A percentile compares a stretch with the other conserved stretches of the same genome.
Conservation (phyloP, 495 filamentous ascomycete species). For the Sabuloglossum arenarium region DNA sequence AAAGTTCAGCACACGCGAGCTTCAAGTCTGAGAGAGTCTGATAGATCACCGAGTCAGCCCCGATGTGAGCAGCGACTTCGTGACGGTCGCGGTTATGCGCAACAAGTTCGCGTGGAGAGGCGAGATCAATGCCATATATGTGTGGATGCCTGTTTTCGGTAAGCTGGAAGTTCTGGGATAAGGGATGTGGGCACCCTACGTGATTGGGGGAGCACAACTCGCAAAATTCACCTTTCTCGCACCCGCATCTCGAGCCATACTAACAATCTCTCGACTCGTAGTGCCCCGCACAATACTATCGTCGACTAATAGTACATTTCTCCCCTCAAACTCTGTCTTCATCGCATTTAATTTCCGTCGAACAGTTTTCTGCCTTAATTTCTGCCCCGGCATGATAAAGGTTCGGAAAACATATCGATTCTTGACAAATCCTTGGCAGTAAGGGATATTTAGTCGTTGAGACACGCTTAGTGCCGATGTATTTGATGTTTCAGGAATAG, state of each 20-base stretch:
- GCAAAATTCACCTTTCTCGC: conserved; percentile 84
- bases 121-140: conserved; percentile 82
- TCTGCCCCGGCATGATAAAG: conserved; percentile 87
- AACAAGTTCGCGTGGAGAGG: conserved; percentile 62
- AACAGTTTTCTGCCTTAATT: conserved; percentile 59
- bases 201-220: conserved; percentile 72
- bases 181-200: conserved; percentile 27
- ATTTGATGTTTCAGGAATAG: conserved; percentile 72
- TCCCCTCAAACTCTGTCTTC: conserved; percentile 65
- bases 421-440: conserved; percentile 76
- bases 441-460: conserved; percentile 54
- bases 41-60: conserved; percentile 82
- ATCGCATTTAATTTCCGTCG: conserved; percentile 67
- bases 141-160: conserved; percentile 29
- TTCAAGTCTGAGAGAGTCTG: conserved; percentile 72
- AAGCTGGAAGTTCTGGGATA: not conserved
- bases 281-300: conserved; percentile 90
- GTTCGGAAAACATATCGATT: conserved; percentile 93
- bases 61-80: conserved; percentile 60
- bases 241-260: conserved; percentile 79
- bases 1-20: conserved; percentile 53
- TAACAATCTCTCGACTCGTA: conserved; percentile 78
- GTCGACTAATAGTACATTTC: conserved; percentile 73
- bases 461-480: conserved; percentile 69
- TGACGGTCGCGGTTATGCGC: conserved; percentile 52